These are phyloP conservation scores for Blastocystis hominis DNA, from an alignment of 352 stramenopile species.

Conservation along the genomic window DNA sequence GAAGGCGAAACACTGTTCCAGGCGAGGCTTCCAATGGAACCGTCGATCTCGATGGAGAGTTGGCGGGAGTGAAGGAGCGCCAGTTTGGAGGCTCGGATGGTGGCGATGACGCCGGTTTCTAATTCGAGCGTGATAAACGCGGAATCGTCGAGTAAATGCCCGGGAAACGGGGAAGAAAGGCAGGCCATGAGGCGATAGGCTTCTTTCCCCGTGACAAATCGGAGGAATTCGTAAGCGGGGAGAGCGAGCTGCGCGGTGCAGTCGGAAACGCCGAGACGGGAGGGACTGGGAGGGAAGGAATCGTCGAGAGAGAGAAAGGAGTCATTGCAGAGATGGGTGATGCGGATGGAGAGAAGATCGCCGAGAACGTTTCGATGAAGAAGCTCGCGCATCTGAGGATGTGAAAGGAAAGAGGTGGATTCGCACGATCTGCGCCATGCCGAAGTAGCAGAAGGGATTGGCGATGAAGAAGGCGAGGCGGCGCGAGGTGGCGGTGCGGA, in stretches of 20 bases:
- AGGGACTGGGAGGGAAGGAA: neutral
- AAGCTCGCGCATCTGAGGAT: neutral
- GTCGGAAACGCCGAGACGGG: constrained; percentile 2
- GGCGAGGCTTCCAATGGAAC: neutral
- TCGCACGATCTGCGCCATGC: constrained; percentile 1
- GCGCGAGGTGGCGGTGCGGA: neutral
- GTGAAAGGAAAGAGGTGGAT: neutral
- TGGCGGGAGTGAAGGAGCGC: neutral
- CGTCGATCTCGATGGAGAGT: neutral
- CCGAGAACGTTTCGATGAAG: constrained; percentile 17
- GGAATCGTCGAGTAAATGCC: neutral
- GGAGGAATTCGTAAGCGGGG: constrained; percentile 25
- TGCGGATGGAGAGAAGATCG: neutral
- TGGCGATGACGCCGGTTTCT: neutral
- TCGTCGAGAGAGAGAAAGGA: neutral
- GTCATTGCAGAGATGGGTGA: neutral
- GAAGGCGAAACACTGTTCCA: neutral
- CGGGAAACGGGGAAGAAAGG: neutral
- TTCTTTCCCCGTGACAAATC: neutral
- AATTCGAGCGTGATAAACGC: constrained; percentile 1
- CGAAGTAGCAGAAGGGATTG: constrained; percentile 27
- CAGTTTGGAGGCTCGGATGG: neutral
- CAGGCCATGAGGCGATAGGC: constrained; percentile 30
- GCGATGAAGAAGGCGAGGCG: neutral
- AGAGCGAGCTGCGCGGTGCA: constrained; percentile 14